phyloP scores from a whole-genome alignment of 345 rosid genomes.

The Salix koriyanagi region DNA sequence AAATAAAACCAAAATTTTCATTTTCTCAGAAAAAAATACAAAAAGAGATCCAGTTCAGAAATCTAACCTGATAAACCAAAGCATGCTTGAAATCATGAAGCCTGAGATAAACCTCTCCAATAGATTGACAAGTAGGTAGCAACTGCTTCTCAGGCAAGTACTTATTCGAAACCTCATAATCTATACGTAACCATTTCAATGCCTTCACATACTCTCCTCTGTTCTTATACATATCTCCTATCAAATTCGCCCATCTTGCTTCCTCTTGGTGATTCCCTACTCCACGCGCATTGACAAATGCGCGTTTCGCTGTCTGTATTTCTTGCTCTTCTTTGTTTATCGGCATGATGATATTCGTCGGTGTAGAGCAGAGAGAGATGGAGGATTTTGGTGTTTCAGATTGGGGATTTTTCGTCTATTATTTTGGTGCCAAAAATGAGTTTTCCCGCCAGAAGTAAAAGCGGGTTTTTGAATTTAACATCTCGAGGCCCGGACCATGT shows the following conservation, averaged over 20 bases:
- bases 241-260: slow-evolving; percentile 89
- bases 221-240: slow-evolving; percentile 73
- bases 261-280: slow-evolving; percentile 82
- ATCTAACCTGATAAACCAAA: slow-evolving; percentile 61
- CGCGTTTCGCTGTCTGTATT: slow-evolving; percentile 53
- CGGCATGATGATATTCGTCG: background rate
- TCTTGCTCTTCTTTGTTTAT: slow-evolving; percentile 52
- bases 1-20: background rate
- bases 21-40: background rate
- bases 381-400: background rate
- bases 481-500: too few species aligned
- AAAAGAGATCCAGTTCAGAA: background rate
- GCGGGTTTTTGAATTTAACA: too few species aligned
- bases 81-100: slow-evolving; percentile 66
- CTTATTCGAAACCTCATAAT: slow-evolving; percentile 64
- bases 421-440: background rate
- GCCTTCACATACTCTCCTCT: slow-evolving; percentile 89
- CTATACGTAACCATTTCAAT: slow-evolving; percentile 73
- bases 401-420: background rate
- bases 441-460: too few species aligned
- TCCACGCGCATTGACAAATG: slow-evolving; percentile 54
- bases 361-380: background rate
- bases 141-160: slow-evolving; percentile 65
- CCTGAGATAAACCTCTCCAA: slow-evolving; percentile 76
- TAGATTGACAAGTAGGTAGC: slow-evolving; percentile 84